Base-by-base conservation (phyloP, 345 rosid species). In the Limnanthes douglasii region DNA sequence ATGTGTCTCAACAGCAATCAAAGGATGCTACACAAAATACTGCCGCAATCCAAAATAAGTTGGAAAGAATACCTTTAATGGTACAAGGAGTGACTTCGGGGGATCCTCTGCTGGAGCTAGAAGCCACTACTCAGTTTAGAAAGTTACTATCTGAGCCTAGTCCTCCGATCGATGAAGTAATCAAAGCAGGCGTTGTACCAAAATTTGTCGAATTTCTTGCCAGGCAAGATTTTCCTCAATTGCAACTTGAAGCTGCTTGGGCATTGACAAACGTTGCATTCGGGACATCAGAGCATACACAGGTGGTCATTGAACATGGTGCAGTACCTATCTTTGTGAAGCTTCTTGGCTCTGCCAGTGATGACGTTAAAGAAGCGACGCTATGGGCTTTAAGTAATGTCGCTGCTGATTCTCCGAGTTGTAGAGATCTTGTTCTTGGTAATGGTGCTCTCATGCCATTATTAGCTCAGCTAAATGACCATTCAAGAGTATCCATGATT, bases 211-310 rank as follows among this genome's bases (percentile, higher is more conserved):
- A 75, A 61, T 83, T 78, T 61, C 86, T 83, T 46, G 73, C 59
- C 41, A 72, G 86, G 58, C 67, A 65, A 45, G 95, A 78, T 59
- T 38, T 65, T 29, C 86, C 92, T 7, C 92, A 72, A 44, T 56
- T 83, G 39, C 66, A 83, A 92, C 78, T 83, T 55, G 88, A 82
- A 52, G 88, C 88, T 42, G 93, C 93, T 4, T 80, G 93, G 93
- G 93, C 94, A 17, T 67, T 82, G 67, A 82, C 94, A 38, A 82
- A 77, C 57, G 68, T 82, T 65, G 94, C 81, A 3, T 82, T 90
- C 31, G 94, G 94, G 18, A 82, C 94, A 41, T 77, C 86, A 18
- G 94, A 73, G 38, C 83, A 82, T 40, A 82, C 94, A 18, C 66
- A 64, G 31, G 85, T 73, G 46, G 94, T 82, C 14, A 82, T 82